Conservation (phyloP, 1,284 basidiomycete species). For the Tremellales sp. region DNA sequence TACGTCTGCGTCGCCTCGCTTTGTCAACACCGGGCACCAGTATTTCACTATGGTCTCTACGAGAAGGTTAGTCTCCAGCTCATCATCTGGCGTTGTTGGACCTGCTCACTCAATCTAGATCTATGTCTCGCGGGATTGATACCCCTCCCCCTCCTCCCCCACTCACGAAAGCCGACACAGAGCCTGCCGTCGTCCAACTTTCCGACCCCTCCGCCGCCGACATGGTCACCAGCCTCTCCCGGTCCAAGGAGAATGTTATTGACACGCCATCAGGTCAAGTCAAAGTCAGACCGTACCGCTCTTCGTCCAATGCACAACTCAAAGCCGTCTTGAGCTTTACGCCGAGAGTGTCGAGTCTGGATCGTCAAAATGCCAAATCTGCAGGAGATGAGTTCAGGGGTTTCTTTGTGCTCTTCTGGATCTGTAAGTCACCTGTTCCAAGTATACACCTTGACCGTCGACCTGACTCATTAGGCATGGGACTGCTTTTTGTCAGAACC, state of each 20-base stretch:
- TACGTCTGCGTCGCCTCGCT: neutral
- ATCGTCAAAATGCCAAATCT: constrained; percentile 68
- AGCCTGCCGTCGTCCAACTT: neutral
- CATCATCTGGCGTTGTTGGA: neutral
- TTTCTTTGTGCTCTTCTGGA: constrained; percentile 89
- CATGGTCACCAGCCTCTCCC: constrained; percentile 33
- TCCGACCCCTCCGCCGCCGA: constrained; percentile 8
- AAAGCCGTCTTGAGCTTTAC: constrained; percentile 72
- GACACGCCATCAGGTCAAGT: constrained; percentile 37
- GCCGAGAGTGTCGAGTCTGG: constrained; percentile 77
- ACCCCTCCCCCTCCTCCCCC: constrained; percentile 3
- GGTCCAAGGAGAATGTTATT: constrained; percentile 28
- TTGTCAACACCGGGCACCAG: neutral
- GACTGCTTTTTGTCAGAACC: constrained; percentile 70
- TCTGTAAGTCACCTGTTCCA: constrained; percentile 26
- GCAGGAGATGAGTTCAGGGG: constrained; percentile 83
- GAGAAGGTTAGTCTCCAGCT: neutral
- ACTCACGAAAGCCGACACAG: neutral
- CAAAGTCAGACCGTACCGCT: constrained; percentile 42
- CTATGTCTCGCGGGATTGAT: neutral
- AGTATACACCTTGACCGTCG: neutral
- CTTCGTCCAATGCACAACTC: constrained; percentile 37
- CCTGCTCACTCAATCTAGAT: neutral
- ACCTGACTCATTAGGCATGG: constrained; percentile 55
- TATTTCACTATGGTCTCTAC: neutral